These are phyloP conservation scores for Breynia disticha DNA, from an alignment of 441 rosid species.

Conservation along the genomic window DNA sequence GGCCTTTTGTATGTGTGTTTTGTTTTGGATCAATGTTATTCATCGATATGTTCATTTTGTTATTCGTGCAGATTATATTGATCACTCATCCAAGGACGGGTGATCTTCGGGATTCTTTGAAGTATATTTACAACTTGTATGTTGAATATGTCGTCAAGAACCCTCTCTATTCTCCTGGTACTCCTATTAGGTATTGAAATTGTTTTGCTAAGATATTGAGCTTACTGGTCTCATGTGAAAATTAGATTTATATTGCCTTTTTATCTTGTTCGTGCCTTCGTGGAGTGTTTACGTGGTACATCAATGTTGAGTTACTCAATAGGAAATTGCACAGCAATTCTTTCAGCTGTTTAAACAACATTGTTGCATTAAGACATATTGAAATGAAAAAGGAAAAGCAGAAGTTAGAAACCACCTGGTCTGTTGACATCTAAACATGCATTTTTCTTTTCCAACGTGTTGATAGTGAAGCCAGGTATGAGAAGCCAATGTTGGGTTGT, in stretches of 20 bases:
- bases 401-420: no score
- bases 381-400: no score
- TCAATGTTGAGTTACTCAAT: no score
- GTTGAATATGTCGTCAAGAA: constrained; percentile 82
- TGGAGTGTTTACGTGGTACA: not conserved
- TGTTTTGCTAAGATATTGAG: not conserved
- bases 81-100: constrained; percentile 82
- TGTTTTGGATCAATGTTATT: not conserved
- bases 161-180: constrained; percentile 70
- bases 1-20: constrained; percentile 1
- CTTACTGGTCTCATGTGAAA: not conserved
- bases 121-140: constrained; percentile 76
- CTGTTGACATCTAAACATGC: no score
- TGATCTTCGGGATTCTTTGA: constrained; percentile 71
- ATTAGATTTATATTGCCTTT: not conserved
- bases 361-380: no score
- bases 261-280: not conserved
- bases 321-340: no score
- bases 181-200: constrained; percentile 59
- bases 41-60: constrained; percentile 4
- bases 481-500: no score
- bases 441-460: no score
- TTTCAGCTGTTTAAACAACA: no score
- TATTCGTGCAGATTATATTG: constrained; percentile 55
- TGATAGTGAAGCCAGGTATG: no score